A percentile compares a stretch with the other conserved stretches of the same genome.
Evolutionary conservation across 1,139 yeast genomes (phyloP).

Genomic region (Kodamaea alishanica): DNA sequence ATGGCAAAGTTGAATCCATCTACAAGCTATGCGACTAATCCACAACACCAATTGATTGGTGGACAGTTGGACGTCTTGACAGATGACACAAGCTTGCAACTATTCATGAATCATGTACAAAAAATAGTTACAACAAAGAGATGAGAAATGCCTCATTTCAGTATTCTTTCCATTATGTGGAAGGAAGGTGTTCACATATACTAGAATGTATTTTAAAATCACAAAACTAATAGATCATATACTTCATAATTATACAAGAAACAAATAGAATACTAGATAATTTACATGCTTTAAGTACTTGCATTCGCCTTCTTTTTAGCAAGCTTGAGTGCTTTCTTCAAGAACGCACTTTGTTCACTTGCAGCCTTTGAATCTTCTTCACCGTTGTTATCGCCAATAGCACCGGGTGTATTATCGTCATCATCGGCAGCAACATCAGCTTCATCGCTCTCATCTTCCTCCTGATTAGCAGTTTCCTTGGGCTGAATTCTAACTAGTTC

Average conservation of each 20-base stretch:
- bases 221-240: no score
- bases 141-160: constrained; percentile 4
- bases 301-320: constrained; percentile 20
- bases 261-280: no score
- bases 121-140: constrained; percentile 29
- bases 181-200: no score
- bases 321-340: constrained; percentile 26
- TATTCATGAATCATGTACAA: constrained; percentile 59
- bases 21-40: constrained; percentile 50
- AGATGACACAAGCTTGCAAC: constrained; percentile 67
- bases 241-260: no score
- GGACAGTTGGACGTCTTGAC: constrained; percentile 49
- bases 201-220: no score
- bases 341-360: constrained; percentile 24
- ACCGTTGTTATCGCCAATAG: constrained; percentile 9
- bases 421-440: constrained; percentile 7
- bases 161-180: background rate
- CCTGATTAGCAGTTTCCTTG: constrained; percentile 15
- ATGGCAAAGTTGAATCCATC: constrained; percentile 75
- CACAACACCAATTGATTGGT: constrained; percentile 27
- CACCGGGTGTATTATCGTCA: constrained; percentile 7
- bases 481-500: constrained; percentile 25
- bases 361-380: constrained; percentile 12
- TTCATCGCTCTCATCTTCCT: constrained; percentile 13
- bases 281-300: no score